Conservation (phyloP, 768 basidiomycete genomes). For the Phylloporus sp. region DNA sequence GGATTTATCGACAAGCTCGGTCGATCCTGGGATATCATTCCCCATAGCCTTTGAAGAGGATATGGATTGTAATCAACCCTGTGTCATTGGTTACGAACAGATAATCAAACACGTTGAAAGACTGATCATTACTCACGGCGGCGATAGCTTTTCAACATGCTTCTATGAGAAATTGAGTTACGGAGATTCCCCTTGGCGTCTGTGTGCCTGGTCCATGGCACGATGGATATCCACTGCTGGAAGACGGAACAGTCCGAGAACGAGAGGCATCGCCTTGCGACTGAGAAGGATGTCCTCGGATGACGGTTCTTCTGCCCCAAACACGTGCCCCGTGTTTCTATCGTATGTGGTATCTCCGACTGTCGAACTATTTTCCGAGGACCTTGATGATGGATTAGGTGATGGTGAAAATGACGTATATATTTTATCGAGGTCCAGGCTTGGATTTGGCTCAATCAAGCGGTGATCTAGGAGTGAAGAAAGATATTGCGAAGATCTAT, state of each 20-base stretch:
- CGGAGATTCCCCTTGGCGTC: constrained; percentile 20
- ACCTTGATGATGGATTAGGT: constrained; percentile 3
- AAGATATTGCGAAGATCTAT: constrained; percentile 67
- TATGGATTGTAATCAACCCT: not conserved
- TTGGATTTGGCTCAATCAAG: constrained; percentile 54
- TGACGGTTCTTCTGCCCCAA: constrained; percentile 1
- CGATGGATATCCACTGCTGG: constrained; percentile 53
- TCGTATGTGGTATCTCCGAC: not conserved
- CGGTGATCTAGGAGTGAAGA: constrained; percentile 53
- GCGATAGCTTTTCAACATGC: not conserved
- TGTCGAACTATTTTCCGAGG: constrained; percentile 8
- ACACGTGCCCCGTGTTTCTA: constrained; percentile 1
- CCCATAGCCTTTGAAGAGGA: not conserved
- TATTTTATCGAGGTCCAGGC: constrained; percentile 51
- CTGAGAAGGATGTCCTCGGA: constrained; percentile 43
- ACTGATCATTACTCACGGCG: not conserved
- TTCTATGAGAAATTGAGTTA: not conserved
- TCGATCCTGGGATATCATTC: not conserved
- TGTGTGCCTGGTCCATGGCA: constrained; percentile 57
- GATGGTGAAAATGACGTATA: constrained; percentile 37
- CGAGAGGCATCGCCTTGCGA: constrained; percentile 49
- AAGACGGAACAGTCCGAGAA: constrained; percentile 46
- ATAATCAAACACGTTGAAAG: not conserved
- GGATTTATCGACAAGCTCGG: too few relatives aligned
- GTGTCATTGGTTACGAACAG: not conserved